These are phyloP conservation scores for Heritiera fomes DNA, from an alignment of 345 rosid genomes.

Conservation along the genomic window DNA sequence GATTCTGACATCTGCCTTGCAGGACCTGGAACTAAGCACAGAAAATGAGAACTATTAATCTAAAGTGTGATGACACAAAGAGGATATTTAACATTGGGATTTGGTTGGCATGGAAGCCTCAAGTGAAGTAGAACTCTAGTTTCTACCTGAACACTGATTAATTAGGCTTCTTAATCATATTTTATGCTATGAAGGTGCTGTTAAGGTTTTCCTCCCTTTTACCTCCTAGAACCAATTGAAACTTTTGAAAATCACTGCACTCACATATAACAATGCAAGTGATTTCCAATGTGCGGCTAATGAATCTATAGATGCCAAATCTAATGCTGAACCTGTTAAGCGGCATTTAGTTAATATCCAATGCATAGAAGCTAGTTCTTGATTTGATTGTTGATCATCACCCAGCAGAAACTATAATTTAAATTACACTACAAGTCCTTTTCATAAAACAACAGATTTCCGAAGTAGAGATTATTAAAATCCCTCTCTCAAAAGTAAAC, in stretches of 20 bases:
- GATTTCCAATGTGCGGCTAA: not conserved
- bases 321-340: not conserved
- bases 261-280: not conserved
- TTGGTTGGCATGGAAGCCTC: not conserved
- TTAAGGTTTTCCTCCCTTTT: not conserved
- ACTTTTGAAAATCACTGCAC: not conserved
- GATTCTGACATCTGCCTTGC: constrained; percentile 65
- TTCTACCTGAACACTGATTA: not conserved
- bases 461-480: not conserved
- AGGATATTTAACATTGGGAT: not conserved
- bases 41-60: constrained; percentile 15
- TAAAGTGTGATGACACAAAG: constrained; percentile 8
- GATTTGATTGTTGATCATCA: too few species aligned
- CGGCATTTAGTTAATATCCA: not conserved
- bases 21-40: constrained; percentile 42
- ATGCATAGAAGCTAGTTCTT: not conserved
- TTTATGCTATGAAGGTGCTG: not conserved
- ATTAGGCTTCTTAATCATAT: constrained; percentile 2
- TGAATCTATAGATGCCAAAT: not conserved
- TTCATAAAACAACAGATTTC: not conserved
- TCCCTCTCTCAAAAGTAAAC: constrained; percentile 8
- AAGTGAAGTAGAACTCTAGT: not conserved
- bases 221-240: not conserved
- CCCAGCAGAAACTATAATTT: not conserved
- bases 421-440: not conserved